These are phyloP conservation scores for Cylindrotheca fusiformis DNA, from an alignment of 108 stramenopile species.

Conservation along the genomic window DNA sequence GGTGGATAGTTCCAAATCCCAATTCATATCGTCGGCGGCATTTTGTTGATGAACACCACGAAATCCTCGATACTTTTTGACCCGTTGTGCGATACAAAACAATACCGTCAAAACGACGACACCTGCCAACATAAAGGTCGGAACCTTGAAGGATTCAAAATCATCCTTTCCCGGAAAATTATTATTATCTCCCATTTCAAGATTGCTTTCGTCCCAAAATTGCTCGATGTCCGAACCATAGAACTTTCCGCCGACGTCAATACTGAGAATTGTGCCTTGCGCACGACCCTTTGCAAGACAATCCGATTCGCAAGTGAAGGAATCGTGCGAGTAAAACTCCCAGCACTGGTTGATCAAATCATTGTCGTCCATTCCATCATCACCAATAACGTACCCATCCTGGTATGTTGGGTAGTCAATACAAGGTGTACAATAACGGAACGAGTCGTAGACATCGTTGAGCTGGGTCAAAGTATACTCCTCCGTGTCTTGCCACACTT, in stretches of 20 bases:
- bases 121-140: too few species aligned
- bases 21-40: too few species aligned
- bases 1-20: too few species aligned
- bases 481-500: slow-evolving; percentile 64
- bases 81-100: too few species aligned
- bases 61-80: too few species aligned
- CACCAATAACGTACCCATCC: slow-evolving; percentile 86
- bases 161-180: too few species aligned
- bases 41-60: too few species aligned
- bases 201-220: slow-evolving; percentile 40
- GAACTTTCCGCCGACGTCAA: slow-evolving; percentile 50
- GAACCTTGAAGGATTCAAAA: too few species aligned
- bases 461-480: slow-evolving; percentile 75
- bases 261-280: slow-evolving; percentile 62
- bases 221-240: slow-evolving; percentile 43
- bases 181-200: too few species aligned
- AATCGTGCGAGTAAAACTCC: slow-evolving; percentile 85
- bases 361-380: slow-evolving; percentile 79
- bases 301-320: slow-evolving; percentile 67
- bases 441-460: slow-evolving; percentile 74
- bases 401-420: slow-evolving; percentile 90
- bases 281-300: slow-evolving; percentile 69
- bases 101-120: too few species aligned
- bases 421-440: slow-evolving; percentile 73
- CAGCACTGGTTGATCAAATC: slow-evolving; percentile 90